Percentiles rank a stretch among this genome's conserved stretches.
These are phyloP conservation scores for Purpureocillium lavendulum DNA, from an alignment of 2,329 filamentous ascomycete genomes.

Conservation along the genomic window DNA sequence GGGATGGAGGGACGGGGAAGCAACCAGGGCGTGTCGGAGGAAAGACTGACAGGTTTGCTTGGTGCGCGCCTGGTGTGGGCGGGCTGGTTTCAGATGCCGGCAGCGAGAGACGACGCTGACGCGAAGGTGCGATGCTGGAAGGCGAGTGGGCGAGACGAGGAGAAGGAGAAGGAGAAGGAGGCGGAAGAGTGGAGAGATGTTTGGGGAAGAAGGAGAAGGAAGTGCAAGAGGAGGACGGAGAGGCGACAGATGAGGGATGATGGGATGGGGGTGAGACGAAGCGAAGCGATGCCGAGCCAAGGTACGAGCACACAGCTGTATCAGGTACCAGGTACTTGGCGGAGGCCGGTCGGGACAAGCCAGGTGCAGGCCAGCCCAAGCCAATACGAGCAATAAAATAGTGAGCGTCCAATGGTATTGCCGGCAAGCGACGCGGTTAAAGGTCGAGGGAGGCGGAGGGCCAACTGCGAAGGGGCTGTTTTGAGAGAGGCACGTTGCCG, in stretches of 20 bases:
- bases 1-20: constrained; percentile 3
- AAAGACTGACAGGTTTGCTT: constrained; percentile 6
- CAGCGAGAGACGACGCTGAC: background rate
- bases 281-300: constrained; percentile 1
- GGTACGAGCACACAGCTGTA: too few relatives aligned
- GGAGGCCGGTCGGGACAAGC: too few relatives aligned
- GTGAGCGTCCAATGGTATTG: too few relatives aligned
- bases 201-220: background rate
- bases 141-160: background rate
- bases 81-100: constrained; percentile 1
- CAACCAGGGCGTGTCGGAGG: constrained; percentile 6
- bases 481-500: too few relatives aligned
- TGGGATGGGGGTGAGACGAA: background rate
- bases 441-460: too few relatives aligned
- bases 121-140: background rate
- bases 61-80: constrained; percentile 1
- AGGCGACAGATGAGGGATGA: background rate
- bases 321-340: constrained; percentile 4
- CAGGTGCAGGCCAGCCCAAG: too few relatives aligned
- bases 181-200: background rate
- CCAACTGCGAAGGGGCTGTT: too few relatives aligned
- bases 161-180: background rate
- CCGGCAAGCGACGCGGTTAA: too few relatives aligned
- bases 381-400: too few relatives aligned
- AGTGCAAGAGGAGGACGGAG: constrained; percentile 1